Evolutionary conservation across 2,329 filamentous ascomycete genomes (phyloP).

Genomic region (Pseudogymnoascus sp.): DNA sequence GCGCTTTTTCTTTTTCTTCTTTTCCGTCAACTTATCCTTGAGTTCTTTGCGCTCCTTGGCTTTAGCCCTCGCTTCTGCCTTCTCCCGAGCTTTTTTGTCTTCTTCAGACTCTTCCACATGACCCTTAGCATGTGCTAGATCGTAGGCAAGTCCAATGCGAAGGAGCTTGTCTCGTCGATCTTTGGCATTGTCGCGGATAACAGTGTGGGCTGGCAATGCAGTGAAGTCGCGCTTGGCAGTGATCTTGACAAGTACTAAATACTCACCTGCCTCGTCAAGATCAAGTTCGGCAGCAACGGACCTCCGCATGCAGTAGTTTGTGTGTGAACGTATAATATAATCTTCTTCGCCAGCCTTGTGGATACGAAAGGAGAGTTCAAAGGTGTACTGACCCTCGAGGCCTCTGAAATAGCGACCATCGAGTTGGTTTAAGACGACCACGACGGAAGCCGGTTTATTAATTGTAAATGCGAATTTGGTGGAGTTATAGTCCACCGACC

Average conservation of each 20-base stretch:
- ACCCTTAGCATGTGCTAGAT: slow-evolving; percentile 52
- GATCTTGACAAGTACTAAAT: slow-evolving; percentile 49
- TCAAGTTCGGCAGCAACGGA: slow-evolving; percentile 52
- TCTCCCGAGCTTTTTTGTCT: slow-evolving; percentile 27
- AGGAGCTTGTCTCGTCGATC: slow-evolving; percentile 42
- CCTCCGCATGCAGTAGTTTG: slow-evolving; percentile 50
- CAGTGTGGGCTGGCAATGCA: slow-evolving; percentile 41
- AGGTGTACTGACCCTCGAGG: slow-evolving; percentile 49
- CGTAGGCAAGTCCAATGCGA: slow-evolving; percentile 50
- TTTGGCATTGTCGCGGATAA: slow-evolving; percentile 45
- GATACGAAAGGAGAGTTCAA: slow-evolving; percentile 40
- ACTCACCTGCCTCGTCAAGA: slow-evolving; percentile 47
- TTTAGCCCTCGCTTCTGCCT: slow-evolving; percentile 20
- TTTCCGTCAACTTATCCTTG: slow-evolving; percentile 40
- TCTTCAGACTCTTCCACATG: slow-evolving; percentile 44
- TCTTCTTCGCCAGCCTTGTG: slow-evolving; percentile 47
- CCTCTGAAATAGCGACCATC: slow-evolving; percentile 56
- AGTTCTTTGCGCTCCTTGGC: slow-evolving; percentile 39
- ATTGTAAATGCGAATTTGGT: slow-evolving; percentile 51
- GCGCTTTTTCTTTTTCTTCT: slow-evolving; percentile 42
- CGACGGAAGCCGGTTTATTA: slow-evolving; percentile 47
- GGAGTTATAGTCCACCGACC: slow-evolving; percentile 53
- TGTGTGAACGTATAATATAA: slow-evolving; percentile 52
- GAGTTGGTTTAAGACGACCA: slow-evolving; percentile 54
- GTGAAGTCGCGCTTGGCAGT: slow-evolving; percentile 40